A percentile compares a stretch with the other conserved stretches of the same genome.
phyloP scores from a whole-genome alignment of 805 yeast genomes.

The Millerozyma acaciae region DNA sequence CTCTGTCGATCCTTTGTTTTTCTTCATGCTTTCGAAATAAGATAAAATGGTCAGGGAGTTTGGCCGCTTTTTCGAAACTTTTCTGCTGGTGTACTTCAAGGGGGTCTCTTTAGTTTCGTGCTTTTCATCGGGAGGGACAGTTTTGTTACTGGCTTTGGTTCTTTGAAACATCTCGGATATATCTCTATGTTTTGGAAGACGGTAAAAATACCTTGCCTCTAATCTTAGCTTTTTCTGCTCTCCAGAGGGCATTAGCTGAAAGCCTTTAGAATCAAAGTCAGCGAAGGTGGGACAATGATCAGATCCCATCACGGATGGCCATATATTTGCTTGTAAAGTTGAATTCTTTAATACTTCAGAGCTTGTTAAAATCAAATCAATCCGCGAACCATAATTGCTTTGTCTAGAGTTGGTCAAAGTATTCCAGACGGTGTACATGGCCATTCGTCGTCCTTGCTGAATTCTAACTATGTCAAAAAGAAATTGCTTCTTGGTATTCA shows the following conservation, averaged over 20 bases:
- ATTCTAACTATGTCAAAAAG: slow-evolving; percentile 59
- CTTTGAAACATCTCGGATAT: slow-evolving; percentile 27
- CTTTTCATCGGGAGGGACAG: slow-evolving; percentile 4
- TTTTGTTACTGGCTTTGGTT: slow-evolving; percentile 1
- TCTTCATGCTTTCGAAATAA: background rate
- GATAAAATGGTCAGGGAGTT: slow-evolving; percentile 1
- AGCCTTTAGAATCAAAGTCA: slow-evolving; percentile 44
- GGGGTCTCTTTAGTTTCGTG: slow-evolving; percentile 8
- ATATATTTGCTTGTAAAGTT: slow-evolving; percentile 48
- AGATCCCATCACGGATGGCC: slow-evolving; percentile 74
- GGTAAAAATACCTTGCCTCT: slow-evolving; percentile 52
- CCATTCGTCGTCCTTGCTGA: slow-evolving; percentile 51
- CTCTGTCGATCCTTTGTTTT: too few species aligned
- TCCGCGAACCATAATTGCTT: slow-evolving; percentile 80
- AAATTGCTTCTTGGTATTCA: slow-evolving; percentile 18
- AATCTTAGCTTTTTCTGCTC: slow-evolving; percentile 30
- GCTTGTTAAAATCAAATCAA: slow-evolving; percentile 69
- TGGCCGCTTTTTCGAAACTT: slow-evolving; percentile 14
- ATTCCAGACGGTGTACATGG: slow-evolving; percentile 91
- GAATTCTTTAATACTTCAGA: slow-evolving; percentile 23
- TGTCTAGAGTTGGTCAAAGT: slow-evolving; percentile 72
- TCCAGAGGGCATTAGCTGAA: background rate
- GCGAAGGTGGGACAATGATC: slow-evolving; percentile 92
- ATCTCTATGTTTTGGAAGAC: slow-evolving; percentile 29
- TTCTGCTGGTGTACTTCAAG: slow-evolving; percentile 17